Base-by-base conservation (phyloP, 306 rosid genomes). In the Corylus avellana region DNA sequence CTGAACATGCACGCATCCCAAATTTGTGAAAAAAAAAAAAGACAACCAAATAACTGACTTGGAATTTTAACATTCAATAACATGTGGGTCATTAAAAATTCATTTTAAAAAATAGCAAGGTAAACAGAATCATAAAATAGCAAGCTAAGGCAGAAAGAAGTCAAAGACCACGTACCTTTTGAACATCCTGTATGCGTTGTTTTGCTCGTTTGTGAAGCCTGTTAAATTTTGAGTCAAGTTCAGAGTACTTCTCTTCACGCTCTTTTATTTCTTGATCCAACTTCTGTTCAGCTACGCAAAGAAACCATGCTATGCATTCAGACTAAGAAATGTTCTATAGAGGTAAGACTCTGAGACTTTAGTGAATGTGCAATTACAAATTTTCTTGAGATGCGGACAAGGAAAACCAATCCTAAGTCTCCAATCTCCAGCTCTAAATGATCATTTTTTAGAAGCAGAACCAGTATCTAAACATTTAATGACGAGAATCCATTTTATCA, bases 201-300 rank as follows among this genome's bases (percentile, higher is more conserved):
- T 96, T 96, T 64, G 99, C 99, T 80, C 99, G 88, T 85, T 96
- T 96, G 80, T 93, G 99, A 85, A 96, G 98, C 89, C 98, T 85
- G 78, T 83, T 89, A 76, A 96, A 90, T 84, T 96, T 96, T 42
- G 88, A 83, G 77, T 96, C 99, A 55, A 96, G 97, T 81, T 96
- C 99, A 50, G 94, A 46, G 84, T 96, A 93, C 90, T 93, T 96
- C 84, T 90, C 99, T 27, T 96, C 99, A 18, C 92, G 94, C 47
- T 87, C 99, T 88, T 90, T 93, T 73, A 90, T 90, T 86, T 93
- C 98, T 75, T 87, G 91, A 81, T 96, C 93, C 61, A 89, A 72
- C 84, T 91, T 91, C 70, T 74, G 89, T 84, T 90, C 88, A 78
- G 97, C 99, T 93, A 72, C 85, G 78, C 77, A 84, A 71, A 77